These are phyloP conservation scores for Cryptococcus depauperatus DNA, from an alignment of 1,284 basidiomycete genomes.

Conservation along the genomic window DNA sequence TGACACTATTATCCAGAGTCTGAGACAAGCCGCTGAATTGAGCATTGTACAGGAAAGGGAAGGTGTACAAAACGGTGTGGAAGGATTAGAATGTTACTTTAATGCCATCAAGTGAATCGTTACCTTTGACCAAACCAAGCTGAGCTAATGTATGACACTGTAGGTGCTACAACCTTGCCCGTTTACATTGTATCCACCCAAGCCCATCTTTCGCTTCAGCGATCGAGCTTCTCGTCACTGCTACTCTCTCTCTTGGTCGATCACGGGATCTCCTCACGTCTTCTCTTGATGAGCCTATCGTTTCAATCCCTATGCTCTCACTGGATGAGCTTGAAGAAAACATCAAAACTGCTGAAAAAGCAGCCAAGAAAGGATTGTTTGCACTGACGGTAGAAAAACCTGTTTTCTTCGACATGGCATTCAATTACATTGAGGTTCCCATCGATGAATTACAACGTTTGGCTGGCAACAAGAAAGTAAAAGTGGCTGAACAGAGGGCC, in stretches of 20 bases:
- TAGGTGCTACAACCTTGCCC: conserved; percentile 39
- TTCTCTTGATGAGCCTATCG: conserved; percentile 31
- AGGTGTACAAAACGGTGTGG: conserved; percentile 65
- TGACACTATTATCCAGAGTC: conserved; percentile 72
- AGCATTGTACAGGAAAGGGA: conserved; percentile 81
- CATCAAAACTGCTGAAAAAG: conserved; percentile 50
- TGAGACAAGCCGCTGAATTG: conserved; percentile 70
- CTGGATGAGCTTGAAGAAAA: conserved; percentile 52
- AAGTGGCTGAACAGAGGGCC: conserved; percentile 7
- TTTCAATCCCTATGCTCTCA: conserved; percentile 24
- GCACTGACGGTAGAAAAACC: conserved; percentile 73
- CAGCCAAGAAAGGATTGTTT: conserved; percentile 71
- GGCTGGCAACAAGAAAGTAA: conserved; percentile 53
- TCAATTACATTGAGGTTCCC: conserved; percentile 79
- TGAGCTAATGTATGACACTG: neutral
- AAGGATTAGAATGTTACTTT: conserved; percentile 64
- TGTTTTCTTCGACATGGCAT: conserved; percentile 85
- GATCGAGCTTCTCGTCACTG: conserved; percentile 36
- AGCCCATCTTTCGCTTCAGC: conserved; percentile 36
- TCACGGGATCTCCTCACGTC: conserved; percentile 21
- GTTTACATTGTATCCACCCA: conserved; percentile 44
- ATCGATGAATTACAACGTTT: conserved; percentile 65
- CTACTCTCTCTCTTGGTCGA: conserved; percentile 23
- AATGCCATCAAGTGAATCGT: conserved; percentile 58
- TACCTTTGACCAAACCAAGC: neutral